Base-by-base conservation (phyloP, 176 grass and related monocot genomes). In the Oropetium thomaeum region DNA sequence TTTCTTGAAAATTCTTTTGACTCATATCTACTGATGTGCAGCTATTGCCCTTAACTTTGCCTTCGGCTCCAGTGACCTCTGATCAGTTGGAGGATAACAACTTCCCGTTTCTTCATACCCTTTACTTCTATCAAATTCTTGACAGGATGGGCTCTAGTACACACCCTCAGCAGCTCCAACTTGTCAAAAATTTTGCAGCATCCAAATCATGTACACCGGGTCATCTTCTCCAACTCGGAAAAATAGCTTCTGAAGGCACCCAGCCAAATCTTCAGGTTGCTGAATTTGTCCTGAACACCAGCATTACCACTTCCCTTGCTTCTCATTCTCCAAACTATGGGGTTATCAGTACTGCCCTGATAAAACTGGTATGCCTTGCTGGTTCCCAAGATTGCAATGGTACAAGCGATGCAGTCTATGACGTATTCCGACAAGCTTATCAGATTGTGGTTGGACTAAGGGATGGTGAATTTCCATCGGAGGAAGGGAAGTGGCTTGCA, bases 401-500 rank as follows among this genome's bases (percentile, higher is more conserved):
- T 57, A 86, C 58, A 27, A 79, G 88, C 79, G 89, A 98, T 68
- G 62, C 76, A 61, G 65, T 82, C 69, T 98, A 92, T 70, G 91
- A 84, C 23, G 62, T 86, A 62, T 98, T 88, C 74, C 83, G 60
- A 84, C 83, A 92, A 84, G 96, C 96, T 35, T 92, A 92, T 69
- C 84, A 86, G 81, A 98, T 98, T 70, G 40, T 98, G 47, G 75
- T 98, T 69, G 96, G 96, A 69, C 87, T 98, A 70, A 84, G 80
- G 77, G 79, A 78, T 41, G 87, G 87, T 33, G 96, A 95, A 67
- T 98, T 94, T 76, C 91, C 96, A 73, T 65, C 28, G 19, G 87
- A 95, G 82, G 96, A 92, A 83, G 96, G 89, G 23, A 79, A 88
- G 78, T 98, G 96, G 96, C 89, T 98, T 69, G 79, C 81, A 37